Evolutionary conservation across 176 grass and related monocot genomes (phyloP), one percentile per base, ranked within the genome.

Genomic region (Oryza meridionalis): DNA sequence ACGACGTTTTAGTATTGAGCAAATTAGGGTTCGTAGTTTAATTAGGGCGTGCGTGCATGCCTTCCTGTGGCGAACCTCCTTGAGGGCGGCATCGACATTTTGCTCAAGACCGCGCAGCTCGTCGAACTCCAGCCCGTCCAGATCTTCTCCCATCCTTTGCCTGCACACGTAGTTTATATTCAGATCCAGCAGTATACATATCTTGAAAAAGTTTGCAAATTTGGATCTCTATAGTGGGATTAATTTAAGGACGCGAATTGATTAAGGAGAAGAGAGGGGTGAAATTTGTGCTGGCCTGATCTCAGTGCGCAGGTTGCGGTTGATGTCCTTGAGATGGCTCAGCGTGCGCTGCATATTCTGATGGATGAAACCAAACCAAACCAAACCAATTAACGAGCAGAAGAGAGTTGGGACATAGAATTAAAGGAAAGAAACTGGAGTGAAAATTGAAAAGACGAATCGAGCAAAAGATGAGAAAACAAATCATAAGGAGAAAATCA

Each of bases 291-390:
- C 58, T 24, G 58, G 15, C 11, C 96, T 90, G 81, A 99, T 99
- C 88, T 99, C 92, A 6, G 86, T 96, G 77, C 88, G 93, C 25
- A 99, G 93, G 72, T 94, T 91, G 2, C 90, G 78, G 7, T 99
- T 99, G 85, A 99, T 93, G 85, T 99, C 89, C 86, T 90, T 99
- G 80, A 99, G 91, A 79, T 96, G 93, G 76, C 82, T 96, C 70
- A 96, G 88, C 53, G 90, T 99, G 33, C 83, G 90, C 79, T 99
- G 96, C 93, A 99, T 99, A 73, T 88, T 99, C 96, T 99, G 81
- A 62, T 59, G 7, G 37, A 71, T 3, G 14, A 66, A 46, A 45
- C 7, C 21, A 21, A 73, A 67, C 0, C 27, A 45, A 64, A 3
- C 2, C 0, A 67, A 19, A 45, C 0, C 0, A 7, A 59, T 24